Percentiles rank a stretch among this genome's conserved stretches.
Evolutionary conservation across 805 yeast species (phyloP).

Genomic region (Candida ipomoeae): DNA sequence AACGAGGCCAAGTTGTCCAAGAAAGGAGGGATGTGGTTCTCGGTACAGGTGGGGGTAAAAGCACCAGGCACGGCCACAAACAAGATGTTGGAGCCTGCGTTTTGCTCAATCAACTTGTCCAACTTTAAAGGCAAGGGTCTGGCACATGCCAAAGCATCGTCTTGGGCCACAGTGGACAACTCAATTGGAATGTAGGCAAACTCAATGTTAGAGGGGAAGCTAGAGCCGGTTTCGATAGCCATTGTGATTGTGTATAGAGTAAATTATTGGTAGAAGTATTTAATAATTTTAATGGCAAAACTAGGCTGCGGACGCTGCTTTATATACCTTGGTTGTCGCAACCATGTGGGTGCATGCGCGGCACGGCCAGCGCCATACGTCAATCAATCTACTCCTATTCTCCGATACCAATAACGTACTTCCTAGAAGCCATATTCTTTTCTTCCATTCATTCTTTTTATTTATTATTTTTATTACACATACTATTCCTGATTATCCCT

Average conservation of each 20-base stretch:
- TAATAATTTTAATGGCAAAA: too few species aligned
- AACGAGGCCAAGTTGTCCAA: conserved; percentile 28
- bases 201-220: conserved; percentile 32
- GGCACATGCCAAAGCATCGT: conserved; percentile 31
- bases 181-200: conserved; percentile 39
- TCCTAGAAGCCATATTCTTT: too few species aligned
- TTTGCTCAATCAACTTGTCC: conserved; percentile 28
- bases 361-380: too few species aligned
- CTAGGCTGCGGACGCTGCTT: neutral
- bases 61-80: conserved; percentile 43
- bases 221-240: conserved; percentile 24
- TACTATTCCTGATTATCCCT: too few species aligned
- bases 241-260: conserved; percentile 6
- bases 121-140: conserved; percentile 31
- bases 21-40: conserved; percentile 40
- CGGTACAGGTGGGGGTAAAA: conserved; percentile 44
- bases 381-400: too few species aligned
- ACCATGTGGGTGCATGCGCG: too few species aligned
- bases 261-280: too few species aligned
- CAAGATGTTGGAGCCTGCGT: conserved; percentile 24
- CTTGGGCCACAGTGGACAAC: conserved; percentile 20
- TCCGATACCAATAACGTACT: too few species aligned
- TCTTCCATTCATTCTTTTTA: too few species aligned
- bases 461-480: too few species aligned
- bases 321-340: too few species aligned